Evolutionary conservation across 345 rosid genomes (phyloP).

Genomic region (Triadica sebifera): DNA sequence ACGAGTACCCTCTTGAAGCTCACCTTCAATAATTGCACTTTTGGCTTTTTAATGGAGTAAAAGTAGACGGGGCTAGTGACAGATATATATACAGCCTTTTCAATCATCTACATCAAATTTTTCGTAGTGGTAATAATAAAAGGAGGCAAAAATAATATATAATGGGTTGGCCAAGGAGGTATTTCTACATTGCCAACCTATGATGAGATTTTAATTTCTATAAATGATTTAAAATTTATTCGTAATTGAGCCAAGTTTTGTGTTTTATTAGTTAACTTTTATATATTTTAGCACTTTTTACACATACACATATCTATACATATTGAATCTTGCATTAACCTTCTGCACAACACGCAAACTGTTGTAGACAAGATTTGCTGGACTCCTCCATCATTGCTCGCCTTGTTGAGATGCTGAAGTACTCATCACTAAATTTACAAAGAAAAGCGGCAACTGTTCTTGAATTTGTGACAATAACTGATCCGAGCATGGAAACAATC

Average conservation of each 20-base stretch:
- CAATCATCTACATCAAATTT: background rate
- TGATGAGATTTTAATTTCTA: background rate
- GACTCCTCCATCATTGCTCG: slow-evolving; percentile 54
- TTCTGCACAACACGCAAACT: slow-evolving; percentile 20
- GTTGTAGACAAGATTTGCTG: slow-evolving; percentile 44
- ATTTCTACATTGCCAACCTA: background rate
- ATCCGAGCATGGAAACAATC: slow-evolving; percentile 43
- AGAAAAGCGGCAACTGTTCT: slow-evolving; percentile 69
- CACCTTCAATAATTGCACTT: background rate
- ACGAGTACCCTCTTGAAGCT: background rate
- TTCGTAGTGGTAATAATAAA: background rate
- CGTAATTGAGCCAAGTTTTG: background rate
- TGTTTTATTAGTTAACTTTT: background rate
- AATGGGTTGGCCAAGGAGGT: background rate
- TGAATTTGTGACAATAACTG: slow-evolving; percentile 49
- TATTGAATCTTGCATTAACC: slow-evolving; percentile 16
- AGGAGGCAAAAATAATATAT: background rate
- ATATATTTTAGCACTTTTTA: background rate
- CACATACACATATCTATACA: background rate
- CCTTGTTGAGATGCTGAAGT: slow-evolving; percentile 59
- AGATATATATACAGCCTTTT: background rate
- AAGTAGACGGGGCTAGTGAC: background rate
- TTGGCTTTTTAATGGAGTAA: background rate
- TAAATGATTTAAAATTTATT: background rate
- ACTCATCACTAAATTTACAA: slow-evolving; percentile 51